Conservation (phyloP, 768 basidiomycete genomes). For the Boletus pseudopeckii region DNA sequence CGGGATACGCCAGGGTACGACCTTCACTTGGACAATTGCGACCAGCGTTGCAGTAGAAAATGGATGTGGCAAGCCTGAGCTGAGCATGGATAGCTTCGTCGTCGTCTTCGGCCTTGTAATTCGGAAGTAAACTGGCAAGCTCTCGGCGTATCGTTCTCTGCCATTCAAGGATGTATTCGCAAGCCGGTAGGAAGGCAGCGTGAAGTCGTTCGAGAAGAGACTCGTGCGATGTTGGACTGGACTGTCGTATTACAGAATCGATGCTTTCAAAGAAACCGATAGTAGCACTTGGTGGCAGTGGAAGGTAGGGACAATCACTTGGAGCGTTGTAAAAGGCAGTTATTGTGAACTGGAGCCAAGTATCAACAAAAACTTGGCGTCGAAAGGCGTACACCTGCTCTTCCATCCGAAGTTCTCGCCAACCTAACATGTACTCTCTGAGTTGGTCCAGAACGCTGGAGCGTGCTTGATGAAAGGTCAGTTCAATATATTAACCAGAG, state of each 20-base stretch:
- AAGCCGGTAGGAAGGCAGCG: conserved; percentile 14
- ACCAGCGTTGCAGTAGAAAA: conserved; percentile 22
- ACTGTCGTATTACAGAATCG: conserved; percentile 26
- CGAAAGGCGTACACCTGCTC: conserved; percentile 27
- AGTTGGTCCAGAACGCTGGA: conserved; percentile 19
- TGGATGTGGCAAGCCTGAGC: conserved; percentile 29
- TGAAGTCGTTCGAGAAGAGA: conserved; percentile 16
- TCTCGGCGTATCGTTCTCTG: conserved; percentile 25
- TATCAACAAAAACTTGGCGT: conserved; percentile 24
- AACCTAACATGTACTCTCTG: conserved; percentile 25
- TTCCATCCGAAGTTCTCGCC: conserved; percentile 31
- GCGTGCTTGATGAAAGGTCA: conserved; percentile 19
- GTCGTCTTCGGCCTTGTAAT: conserved; percentile 14
- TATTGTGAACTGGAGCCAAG: conserved; percentile 25
- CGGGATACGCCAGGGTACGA: conserved; percentile 21
- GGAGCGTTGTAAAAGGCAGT: conserved; percentile 12
- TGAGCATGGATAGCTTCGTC: conserved; percentile 15
- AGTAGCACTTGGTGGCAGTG: conserved; percentile 27
- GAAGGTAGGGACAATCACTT: conserved; percentile 17
- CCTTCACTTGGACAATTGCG: conserved; percentile 13
- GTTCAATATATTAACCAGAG: background rate
- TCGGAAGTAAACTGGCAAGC: conserved; percentile 27
- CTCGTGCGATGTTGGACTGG: conserved; percentile 2
- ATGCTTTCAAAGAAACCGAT: conserved; percentile 23
- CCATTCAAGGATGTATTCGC: conserved; percentile 24